Conservation (phyloP, 1,284 basidiomycete genomes). For the Cryptococcus sp. region DNA sequence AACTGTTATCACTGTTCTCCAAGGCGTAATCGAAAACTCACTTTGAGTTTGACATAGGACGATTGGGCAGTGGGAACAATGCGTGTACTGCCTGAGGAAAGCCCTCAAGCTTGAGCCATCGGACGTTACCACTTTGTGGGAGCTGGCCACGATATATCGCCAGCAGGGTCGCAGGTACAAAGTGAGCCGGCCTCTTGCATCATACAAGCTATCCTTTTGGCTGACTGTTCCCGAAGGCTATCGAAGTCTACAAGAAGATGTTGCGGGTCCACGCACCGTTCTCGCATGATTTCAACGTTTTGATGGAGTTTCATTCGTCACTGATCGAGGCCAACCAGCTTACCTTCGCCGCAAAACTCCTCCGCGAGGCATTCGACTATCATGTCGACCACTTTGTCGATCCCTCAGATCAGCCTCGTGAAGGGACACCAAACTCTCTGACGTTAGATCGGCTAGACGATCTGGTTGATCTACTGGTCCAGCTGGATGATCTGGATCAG, state of each 20-base stretch:
- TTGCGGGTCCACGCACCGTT: slow-evolving; percentile 62
- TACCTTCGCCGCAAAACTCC: slow-evolving; percentile 64
- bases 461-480: slow-evolving; percentile 79
- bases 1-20: slow-evolving; percentile 14
- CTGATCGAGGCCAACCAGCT: slow-evolving; percentile 72
- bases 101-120: slow-evolving; percentile 74
- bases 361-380: slow-evolving; percentile 65
- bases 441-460: slow-evolving; percentile 61
- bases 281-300: slow-evolving; percentile 77
- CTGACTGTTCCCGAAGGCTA: slow-evolving; percentile 59
- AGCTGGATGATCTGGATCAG: slow-evolving; percentile 66
- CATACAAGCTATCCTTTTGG: neutral
- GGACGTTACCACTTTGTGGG: slow-evolving; percentile 86
- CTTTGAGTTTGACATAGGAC: slow-evolving; percentile 4
- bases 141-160: slow-evolving; percentile 79
- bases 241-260: slow-evolving; percentile 72
- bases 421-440: slow-evolving; percentile 33
- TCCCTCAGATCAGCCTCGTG: slow-evolving; percentile 24
- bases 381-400: slow-evolving; percentile 48
- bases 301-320: slow-evolving; percentile 76
- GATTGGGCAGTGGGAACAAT: slow-evolving; percentile 62
- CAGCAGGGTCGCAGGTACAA: slow-evolving; percentile 70
- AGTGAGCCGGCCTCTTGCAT: slow-evolving; percentile 49
- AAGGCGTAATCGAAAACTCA: too few relatives aligned
- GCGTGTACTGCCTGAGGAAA: slow-evolving; percentile 88